These are phyloP conservation scores for Mycena floridula DNA, from an alignment of 768 basidiomycete genomes.

Conservation along the genomic window DNA sequence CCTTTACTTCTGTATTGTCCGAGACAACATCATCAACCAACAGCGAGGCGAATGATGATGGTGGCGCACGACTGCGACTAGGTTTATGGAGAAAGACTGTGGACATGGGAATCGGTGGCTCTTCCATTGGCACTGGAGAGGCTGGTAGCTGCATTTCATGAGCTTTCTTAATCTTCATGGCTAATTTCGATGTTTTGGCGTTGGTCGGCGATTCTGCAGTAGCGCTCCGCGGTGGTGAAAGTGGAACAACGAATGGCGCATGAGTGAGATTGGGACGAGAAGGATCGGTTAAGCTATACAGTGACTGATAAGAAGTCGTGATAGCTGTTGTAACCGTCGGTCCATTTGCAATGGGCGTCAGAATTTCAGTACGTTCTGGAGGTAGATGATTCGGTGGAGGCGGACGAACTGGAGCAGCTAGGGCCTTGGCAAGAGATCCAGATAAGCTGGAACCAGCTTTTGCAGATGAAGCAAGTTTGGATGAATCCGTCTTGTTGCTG, in stretches of 20 bases:
- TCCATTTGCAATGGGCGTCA: slow-evolving; percentile 78
- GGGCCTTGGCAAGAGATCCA: slow-evolving; percentile 11
- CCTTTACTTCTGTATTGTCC: slow-evolving; percentile 29
- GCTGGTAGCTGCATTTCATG: slow-evolving; percentile 35
- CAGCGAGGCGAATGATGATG: slow-evolving; percentile 72
- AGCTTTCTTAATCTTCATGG: slow-evolving; percentile 63
- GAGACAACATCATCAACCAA: slow-evolving; percentile 47
- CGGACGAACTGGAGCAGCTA: slow-evolving; percentile 9
- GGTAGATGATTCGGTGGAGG: slow-evolving; percentile 30
- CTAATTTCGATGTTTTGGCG: slow-evolving; percentile 63
- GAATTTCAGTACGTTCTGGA: slow-evolving; percentile 56
- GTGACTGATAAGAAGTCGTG: slow-evolving; percentile 73
- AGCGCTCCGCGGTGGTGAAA: slow-evolving; percentile 20
- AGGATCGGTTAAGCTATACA: slow-evolving; percentile 56
- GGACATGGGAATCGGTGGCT: slow-evolving; percentile 23
- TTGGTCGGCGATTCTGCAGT: slow-evolving; percentile 21
- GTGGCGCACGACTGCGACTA: slow-evolving; percentile 59
- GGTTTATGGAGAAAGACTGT: slow-evolving; percentile 55
- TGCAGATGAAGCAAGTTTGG: slow-evolving; percentile 12
- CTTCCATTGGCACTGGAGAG: slow-evolving; percentile 33
- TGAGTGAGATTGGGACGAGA: slow-evolving; percentile 33
- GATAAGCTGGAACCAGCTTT: slow-evolving; percentile 5
- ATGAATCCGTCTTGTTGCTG: slow-evolving; percentile 38
- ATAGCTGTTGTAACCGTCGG: slow-evolving; percentile 80
- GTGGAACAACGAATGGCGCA: slow-evolving; percentile 37